Percentiles rank a stretch among this genome's conserved stretches.
phyloP scores from a whole-genome alignment of 1,284 basidiomycete genomes.

The Ganoderma meredithae region DNA sequence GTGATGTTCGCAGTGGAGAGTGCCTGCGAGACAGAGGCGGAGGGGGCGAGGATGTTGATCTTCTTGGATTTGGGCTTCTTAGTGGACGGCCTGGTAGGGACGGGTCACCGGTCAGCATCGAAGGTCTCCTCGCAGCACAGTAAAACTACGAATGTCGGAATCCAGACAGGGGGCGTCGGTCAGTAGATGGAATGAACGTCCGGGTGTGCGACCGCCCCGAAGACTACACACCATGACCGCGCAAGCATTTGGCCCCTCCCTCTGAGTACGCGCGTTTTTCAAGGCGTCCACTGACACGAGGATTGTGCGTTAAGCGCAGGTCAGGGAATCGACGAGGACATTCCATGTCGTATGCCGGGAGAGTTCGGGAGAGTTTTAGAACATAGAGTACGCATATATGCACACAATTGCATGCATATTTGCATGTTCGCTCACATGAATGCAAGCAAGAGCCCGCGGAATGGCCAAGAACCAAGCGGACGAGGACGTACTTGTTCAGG shows the following conservation, averaged over 20 bases:
- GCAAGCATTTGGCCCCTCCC: neutral
- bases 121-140: neutral
- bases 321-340: neutral
- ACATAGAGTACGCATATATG: neutral
- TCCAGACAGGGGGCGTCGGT: neutral
- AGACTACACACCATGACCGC: neutral
- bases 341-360: neutral
- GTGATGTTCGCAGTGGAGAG: constrained; percentile 41
- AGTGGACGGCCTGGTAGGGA: constrained; percentile 47
- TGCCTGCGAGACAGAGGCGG: constrained; percentile 41
- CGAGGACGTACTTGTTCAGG: constrained; percentile 67
- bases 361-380: neutral
- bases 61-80: constrained; percentile 78
- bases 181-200: neutral
- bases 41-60: constrained; percentile 43
- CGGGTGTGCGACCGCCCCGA: neutral
- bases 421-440: neutral
- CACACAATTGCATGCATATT: neutral
- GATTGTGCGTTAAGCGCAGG: neutral
- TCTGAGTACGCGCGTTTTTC: neutral
- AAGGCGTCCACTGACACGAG: neutral
- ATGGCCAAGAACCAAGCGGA: neutral
- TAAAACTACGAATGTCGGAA: neutral
- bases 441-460: neutral
- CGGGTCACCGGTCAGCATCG: neutral